phyloP scores from a whole-genome alignment of 192 early-diverging fungal species.

The Haplosporangium gracile region DNA sequence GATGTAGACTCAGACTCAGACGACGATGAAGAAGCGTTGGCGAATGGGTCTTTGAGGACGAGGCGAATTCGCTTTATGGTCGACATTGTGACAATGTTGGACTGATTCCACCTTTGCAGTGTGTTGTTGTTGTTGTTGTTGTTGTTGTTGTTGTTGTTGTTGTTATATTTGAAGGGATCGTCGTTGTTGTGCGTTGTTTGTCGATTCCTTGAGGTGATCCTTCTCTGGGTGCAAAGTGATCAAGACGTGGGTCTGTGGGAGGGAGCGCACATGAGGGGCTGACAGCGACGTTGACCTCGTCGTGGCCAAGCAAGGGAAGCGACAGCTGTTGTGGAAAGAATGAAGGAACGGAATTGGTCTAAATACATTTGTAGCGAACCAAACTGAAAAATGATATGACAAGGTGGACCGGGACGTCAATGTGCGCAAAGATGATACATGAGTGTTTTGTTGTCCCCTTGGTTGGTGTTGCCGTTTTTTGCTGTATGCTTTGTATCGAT shows the following conservation, averaged over 20 bases:
- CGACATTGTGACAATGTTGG: background rate
- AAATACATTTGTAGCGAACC: background rate
- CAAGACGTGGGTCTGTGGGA: background rate
- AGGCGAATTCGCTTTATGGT: background rate
- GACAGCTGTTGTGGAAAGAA: background rate
- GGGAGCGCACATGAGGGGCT: background rate
- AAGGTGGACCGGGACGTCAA: too few relatives aligned
- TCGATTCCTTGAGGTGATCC: background rate
- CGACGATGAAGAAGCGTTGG: background rate
- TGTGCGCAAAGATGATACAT: background rate
- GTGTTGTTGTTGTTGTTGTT: background rate
- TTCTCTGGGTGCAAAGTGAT: background rate
- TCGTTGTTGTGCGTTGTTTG: background rate
- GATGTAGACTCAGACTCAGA: background rate
- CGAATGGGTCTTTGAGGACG: background rate
- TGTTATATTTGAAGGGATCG: background rate
- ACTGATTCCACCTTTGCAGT: background rate
- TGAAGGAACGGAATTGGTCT: background rate
- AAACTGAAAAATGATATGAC: too few relatives aligned
- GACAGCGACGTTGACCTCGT: background rate
- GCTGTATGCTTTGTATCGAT: background rate
- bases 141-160: background rate
- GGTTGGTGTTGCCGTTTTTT: background rate
- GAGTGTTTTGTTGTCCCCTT: background rate
- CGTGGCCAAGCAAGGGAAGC: background rate